Evolutionary conservation across 2,329 filamentous ascomycete genomes (phyloP).

Genomic region (Colletotrichum karsti): DNA sequence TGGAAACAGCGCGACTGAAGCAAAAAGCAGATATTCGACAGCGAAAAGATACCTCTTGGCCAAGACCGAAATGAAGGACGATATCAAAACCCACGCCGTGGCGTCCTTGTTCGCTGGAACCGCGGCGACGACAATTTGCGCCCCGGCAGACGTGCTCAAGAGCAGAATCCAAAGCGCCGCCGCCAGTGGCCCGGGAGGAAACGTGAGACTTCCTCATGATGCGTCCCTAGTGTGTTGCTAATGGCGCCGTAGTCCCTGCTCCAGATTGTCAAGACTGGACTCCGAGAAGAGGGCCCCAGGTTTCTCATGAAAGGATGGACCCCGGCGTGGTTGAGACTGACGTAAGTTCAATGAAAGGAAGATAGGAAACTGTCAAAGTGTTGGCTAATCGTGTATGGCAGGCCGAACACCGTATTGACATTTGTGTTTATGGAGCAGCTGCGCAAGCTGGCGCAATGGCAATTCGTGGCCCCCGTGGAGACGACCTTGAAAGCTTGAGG

Average conservation of each 20-base stretch:
- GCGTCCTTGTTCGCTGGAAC: constrained; percentile 53
- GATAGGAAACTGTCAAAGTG: constrained; percentile 22
- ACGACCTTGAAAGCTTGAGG: constrained; percentile 22
- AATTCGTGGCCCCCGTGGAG: constrained; percentile 15
- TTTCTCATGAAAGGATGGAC: constrained; percentile 58
- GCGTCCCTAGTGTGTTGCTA: not conserved
- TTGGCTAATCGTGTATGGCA: constrained; percentile 30
- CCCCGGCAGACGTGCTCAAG: constrained; percentile 54
- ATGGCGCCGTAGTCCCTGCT: constrained; percentile 38
- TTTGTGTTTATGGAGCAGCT: constrained; percentile 57
- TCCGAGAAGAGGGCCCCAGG: constrained; percentile 46
- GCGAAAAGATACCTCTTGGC: constrained; percentile 42
- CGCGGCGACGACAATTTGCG: constrained; percentile 54
- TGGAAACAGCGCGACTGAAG: not conserved
- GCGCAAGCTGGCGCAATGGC: constrained; percentile 38
- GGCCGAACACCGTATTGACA: constrained; percentile 53
- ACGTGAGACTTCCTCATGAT: constrained; percentile 3
- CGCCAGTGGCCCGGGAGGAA: constrained; percentile 21
- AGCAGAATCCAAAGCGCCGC: constrained; percentile 48
- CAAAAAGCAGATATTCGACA: constrained; percentile 41
- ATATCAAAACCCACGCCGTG: constrained; percentile 48
- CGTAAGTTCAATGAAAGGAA: constrained; percentile 35
- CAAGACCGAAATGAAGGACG: constrained; percentile 41
- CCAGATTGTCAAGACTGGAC: constrained; percentile 42
- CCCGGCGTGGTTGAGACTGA: constrained; percentile 52